Evolutionary conservation across 2,329 filamentous ascomycete genomes (phyloP).

Genomic region (Fusarium stilboides): DNA sequence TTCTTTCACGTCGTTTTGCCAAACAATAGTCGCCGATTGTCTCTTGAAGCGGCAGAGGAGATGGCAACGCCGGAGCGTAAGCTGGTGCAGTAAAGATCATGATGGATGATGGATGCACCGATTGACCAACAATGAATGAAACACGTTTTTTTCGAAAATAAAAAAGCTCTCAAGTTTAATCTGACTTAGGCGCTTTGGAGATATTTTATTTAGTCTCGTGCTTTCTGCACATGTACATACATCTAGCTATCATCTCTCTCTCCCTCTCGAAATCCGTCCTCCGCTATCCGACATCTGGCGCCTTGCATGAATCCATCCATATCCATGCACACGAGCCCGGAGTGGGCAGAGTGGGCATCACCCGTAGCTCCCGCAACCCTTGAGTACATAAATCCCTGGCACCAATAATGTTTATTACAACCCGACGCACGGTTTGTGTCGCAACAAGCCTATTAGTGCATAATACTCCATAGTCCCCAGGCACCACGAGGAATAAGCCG

Average conservation of each 20-base stretch:
- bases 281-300: background rate
- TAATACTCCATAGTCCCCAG: background rate
- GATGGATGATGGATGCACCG: background rate
- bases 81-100: conserved; percentile 16
- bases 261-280: background rate
- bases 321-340: conserved; percentile 3
- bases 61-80: conserved; percentile 12
- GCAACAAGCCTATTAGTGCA: background rate
- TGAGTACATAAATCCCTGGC: conserved; percentile 6
- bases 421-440: too few relatives aligned
- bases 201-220: conserved; percentile 1
- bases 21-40: conserved; percentile 13
- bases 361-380: background rate
- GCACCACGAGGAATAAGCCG: background rate
- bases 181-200: background rate
- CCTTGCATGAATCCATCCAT: conserved; percentile 4
- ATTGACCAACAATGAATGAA: background rate
- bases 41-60: conserved; percentile 3
- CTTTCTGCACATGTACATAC: background rate
- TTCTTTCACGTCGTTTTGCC: conserved; percentile 10
- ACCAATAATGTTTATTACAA: conserved; percentile 9
- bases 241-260: background rate
- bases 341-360: conserved; percentile 1
- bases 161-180: background rate
- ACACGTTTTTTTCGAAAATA: background rate